phyloP scores from a whole-genome alignment of 768 basidiomycete genomes.

The Neoboletus subvelutipes region DNA sequence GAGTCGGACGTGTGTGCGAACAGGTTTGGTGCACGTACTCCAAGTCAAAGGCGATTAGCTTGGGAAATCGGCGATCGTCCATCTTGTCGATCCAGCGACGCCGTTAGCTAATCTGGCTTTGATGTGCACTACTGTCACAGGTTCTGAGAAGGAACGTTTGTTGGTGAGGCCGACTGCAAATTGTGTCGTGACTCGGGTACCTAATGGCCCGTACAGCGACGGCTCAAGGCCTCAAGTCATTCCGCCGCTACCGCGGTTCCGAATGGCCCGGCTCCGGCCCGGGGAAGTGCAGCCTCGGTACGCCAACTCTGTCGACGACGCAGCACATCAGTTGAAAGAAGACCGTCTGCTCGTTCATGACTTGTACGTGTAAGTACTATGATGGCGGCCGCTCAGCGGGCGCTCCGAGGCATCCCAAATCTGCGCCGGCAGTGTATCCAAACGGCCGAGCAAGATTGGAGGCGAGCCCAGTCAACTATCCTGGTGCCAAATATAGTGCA shows the following conservation, averaged over 20 bases:
- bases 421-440: too few relatives aligned
- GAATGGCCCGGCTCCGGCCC: not conserved
- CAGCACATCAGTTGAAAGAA: not conserved
- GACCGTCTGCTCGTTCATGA: not conserved
- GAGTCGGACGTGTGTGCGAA: not conserved
- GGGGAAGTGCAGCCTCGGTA: too few relatives aligned
- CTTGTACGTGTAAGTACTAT: not conserved
- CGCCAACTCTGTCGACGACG: not conserved
- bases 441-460: too few relatives aligned
- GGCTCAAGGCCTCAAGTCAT: too few relatives aligned
- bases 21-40: slow-evolving; percentile 51
- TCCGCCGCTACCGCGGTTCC: not conserved
- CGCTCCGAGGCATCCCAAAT: not conserved
- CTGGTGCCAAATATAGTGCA: not conserved
- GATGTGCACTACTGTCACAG: not conserved
- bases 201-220: too few relatives aligned
- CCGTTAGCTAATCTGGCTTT: not conserved
- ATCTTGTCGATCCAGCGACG: slow-evolving; percentile 1
- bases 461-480: not conserved
- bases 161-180: not conserved
- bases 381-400: not conserved
- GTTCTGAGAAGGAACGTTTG: not conserved
- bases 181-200: not conserved
- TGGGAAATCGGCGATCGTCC: slow-evolving; percentile 43
- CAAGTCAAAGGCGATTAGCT: slow-evolving; percentile 77